phyloP scores from a whole-genome alignment of 805 yeast species.

The Maudiozyma turicensis region DNA sequence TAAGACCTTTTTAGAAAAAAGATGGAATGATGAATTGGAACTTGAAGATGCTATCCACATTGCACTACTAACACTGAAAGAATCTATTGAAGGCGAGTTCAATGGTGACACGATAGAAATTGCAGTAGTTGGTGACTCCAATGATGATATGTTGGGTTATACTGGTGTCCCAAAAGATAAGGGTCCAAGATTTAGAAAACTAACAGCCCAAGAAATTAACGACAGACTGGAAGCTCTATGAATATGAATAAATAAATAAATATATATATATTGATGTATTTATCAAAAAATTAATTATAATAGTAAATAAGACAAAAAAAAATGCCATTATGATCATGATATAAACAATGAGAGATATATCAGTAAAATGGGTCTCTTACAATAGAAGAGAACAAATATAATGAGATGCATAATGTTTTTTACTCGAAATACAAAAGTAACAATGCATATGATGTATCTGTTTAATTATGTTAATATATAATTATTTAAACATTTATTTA shows the following conservation, averaged over 20 bases:
- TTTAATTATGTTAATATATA: background rate
- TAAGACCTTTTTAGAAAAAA: conserved; percentile 90
- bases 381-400: too few relatives aligned
- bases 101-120: conserved; percentile 94
- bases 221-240: conserved; percentile 90
- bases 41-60: conserved; percentile 97
- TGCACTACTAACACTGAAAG: conserved; percentile 87
- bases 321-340: background rate
- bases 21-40: conserved; percentile 97
- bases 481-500: conserved; percentile 24
- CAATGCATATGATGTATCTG: background rate
- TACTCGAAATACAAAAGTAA: background rate
- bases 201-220: conserved; percentile 84
- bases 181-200: conserved; percentile 85
- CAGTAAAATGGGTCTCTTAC: background rate
- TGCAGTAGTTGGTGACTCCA: conserved; percentile 74
- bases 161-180: conserved; percentile 64
- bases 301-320: background rate
- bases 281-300: background rate
- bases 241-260: conserved; percentile 3
- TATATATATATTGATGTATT: background rate
- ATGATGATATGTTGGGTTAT: conserved; percentile 73
- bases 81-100: conserved; percentile 95
- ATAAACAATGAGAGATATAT: background rate
- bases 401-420: background rate